These are phyloP conservation scores for Hericium coralloides DNA, from an alignment of 768 basidiomycete genomes.

Conservation along the genomic window DNA sequence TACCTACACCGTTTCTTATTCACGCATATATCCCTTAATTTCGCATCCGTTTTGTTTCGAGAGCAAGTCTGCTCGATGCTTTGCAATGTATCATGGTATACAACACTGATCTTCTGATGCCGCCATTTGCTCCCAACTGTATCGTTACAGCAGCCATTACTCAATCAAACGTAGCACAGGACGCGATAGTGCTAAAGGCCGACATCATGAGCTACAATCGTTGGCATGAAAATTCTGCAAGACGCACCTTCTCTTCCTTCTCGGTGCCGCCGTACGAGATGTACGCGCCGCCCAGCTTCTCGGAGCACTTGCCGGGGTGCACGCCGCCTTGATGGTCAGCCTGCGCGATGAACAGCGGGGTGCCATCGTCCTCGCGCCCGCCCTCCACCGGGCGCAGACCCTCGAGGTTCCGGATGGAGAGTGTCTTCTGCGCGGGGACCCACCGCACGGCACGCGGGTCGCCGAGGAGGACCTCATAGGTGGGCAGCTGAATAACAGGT, in stretches of 20 bases:
- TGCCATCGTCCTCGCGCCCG: slow-evolving; percentile 55
- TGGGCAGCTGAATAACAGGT: slow-evolving; percentile 34
- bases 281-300: slow-evolving; percentile 39
- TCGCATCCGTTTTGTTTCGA: too few species aligned
- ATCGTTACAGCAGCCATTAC: too few species aligned
- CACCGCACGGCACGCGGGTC: slow-evolving; percentile 47
- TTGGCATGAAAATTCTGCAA: not conserved
- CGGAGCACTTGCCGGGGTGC: slow-evolving; percentile 59
- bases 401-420: slow-evolving; percentile 34
- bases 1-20: too few species aligned
- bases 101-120: too few species aligned
- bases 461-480: slow-evolving; percentile 66
- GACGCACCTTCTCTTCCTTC: slow-evolving; percentile 39
- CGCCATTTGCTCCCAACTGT: too few species aligned
- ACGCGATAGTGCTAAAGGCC: slow-evolving; percentile 30
- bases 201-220: not conserved
- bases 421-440: slow-evolving; percentile 38
- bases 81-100: too few species aligned
- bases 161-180: slow-evolving; percentile 24
- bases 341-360: slow-evolving; percentile 49
- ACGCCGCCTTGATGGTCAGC: slow-evolving; percentile 42
- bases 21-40: too few species aligned
- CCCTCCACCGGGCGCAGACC: slow-evolving; percentile 53
- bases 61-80: too few species aligned
- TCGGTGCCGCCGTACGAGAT: slow-evolving; percentile 47